Conservation (phyloP, 225 moss, liverwort and hornwort species). For the Neckera pumila region DNA sequence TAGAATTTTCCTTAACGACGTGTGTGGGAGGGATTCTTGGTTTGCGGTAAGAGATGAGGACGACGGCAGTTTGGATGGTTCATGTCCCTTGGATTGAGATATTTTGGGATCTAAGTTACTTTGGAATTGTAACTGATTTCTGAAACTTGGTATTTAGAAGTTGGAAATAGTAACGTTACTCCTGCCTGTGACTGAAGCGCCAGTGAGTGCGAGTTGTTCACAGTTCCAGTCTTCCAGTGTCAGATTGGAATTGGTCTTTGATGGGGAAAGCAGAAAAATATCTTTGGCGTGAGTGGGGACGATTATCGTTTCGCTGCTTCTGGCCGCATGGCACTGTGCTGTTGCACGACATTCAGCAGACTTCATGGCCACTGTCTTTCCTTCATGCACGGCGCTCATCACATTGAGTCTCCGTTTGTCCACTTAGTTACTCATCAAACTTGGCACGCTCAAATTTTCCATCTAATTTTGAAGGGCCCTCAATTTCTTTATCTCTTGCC, state of each 20-base stretch:
- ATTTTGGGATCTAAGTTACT: neutral
- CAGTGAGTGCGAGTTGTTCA: too few species aligned
- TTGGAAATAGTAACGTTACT: neutral
- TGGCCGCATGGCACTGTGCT: neutral
- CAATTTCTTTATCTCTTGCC: too few species aligned
- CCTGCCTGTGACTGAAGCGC: neutral
- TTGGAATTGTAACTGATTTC: neutral
- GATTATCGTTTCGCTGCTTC: neutral
- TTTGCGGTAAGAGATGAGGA: neutral
- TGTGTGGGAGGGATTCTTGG: neutral
- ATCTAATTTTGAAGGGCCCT: too few species aligned
- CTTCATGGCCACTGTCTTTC: neutral
- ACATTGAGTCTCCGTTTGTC: accelerated
- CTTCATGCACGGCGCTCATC: neutral
- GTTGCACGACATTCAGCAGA: neutral
- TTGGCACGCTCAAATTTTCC: too few species aligned
- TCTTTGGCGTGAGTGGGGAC: neutral
- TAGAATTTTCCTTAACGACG: constrained; percentile 4
- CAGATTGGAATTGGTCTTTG: neutral
- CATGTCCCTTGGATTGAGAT: neutral
- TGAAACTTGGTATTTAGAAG: neutral
- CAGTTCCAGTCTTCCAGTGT: neutral
- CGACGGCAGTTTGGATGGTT: neutral
- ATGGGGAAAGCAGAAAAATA: neutral
- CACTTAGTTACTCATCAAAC: neutral